Base-by-base conservation (phyloP, 768 basidiomycete species). In the Agrocybe chaxingu region DNA sequence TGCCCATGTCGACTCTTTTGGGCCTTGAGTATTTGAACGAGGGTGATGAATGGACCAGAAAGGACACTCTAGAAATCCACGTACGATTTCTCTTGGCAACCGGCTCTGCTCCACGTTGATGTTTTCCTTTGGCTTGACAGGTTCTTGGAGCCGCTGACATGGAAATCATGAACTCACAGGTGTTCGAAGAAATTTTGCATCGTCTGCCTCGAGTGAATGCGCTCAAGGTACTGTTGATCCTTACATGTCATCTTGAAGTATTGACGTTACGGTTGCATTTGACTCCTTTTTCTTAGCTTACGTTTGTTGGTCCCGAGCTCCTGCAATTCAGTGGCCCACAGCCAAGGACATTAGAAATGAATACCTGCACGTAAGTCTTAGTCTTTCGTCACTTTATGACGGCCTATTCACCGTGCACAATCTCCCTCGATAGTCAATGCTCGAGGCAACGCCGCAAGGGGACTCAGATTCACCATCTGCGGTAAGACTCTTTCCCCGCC, bases 131-230 rank as follows among this genome's bases (percentile, higher is more conserved):
- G 24, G 24, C 5, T 5, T 37, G 1, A 8, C 30, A 70, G 67
- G 48, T 70, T 1, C 46, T 70, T 7, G 69, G 69, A 0, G 61
- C 67, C 7, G 50, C 54, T 13, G 33, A 61, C 9, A 52, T 53
- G 10, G 67, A 70, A 38, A 16, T 16, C 10, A 13, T 43, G 32
- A 38, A 54, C 42, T 53, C 53, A 3, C 38, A 51, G 16, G 45
- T 62, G 0, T 70, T 71, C 47, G 70, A 71, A 48, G 69, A 70
- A 44, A 64, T 70, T n/a, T 43, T 71, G 7, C 69, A 71, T 48
- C 62, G 69, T 30, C 52, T 67, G 12, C 70, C 69, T 3, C 47
- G 51, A 31, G 60, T 16, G 16, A 62, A 67, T 29, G 56, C 42
- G 0, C 51, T 71, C 24, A 61, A 63, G 55, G 70, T 68, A 49